Evolutionary conservation across 2,329 filamentous ascomycete species (phyloP).

Genomic region (Rutstroemia sp.): DNA sequence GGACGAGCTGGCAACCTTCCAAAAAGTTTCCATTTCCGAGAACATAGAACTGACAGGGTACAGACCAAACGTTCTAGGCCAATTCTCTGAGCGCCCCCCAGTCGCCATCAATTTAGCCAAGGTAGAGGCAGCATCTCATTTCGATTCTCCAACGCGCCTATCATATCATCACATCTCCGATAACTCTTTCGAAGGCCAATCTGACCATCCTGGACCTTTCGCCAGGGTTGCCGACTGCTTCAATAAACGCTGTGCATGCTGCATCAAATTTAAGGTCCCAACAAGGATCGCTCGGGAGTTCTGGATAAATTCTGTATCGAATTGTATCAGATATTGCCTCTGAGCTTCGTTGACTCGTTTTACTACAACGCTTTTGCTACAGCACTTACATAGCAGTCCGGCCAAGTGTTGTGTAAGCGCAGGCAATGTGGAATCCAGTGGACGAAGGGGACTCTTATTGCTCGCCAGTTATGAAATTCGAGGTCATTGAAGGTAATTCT

Average conservation of each 20-base stretch:
- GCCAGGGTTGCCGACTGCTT: conserved; percentile 5
- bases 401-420: not conserved
- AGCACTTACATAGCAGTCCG: not conserved
- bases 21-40: not conserved
- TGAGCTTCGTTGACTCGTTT: not conserved
- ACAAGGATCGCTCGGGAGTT: not conserved
- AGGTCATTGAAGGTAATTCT: not conserved
- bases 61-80: not conserved
- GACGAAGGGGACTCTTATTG: not conserved
- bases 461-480: not conserved
- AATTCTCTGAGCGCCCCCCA: not conserved
- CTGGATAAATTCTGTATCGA: not conserved
- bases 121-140: conserved; percentile 3
- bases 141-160: conserved; percentile 5
- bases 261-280: conserved; percentile 9
- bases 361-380: not conserved
- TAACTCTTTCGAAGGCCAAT: not conserved
- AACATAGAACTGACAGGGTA: not conserved
- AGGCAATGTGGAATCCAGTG: not conserved
- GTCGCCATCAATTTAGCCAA: not conserved
- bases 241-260: conserved; percentile 11
- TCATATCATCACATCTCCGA: conserved; percentile 3
- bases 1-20: not conserved
- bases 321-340: not conserved
- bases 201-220: not conserved